Base-by-base conservation (phyloP, 2,329 filamentous ascomycete species). In the Dothideomycetes sp. region DNA sequence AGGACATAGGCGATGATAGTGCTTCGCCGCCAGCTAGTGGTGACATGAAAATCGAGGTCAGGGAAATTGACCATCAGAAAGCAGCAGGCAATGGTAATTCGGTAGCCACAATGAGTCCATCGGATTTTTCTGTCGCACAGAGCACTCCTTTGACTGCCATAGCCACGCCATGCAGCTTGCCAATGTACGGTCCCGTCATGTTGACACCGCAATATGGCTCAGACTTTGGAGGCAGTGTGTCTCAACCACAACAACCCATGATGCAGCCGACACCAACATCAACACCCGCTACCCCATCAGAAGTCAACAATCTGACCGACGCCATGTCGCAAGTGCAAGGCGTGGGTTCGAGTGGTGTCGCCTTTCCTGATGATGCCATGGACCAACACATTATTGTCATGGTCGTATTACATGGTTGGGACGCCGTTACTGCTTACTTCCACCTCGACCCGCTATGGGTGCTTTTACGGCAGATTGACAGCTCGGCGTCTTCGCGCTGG, bases 301-400 rank as follows among this genome's bases (percentile, higher is more conserved):
- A 18, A 12, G 33, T 40, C 37, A 40, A 22, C 37, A 33, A 18
- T 19, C 25, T 40, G 16, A 40, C 37, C 24, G 29, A 40, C 20
- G 37, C 37, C 22, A 40, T 40, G 37, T 40, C 37, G 20, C 27
- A 28, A 9, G 37, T 40, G 8, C 37, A 28, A 5, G 22, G 29
- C 20, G 7, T 11, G 6, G 23, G 28, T 3, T 5, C 27, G n/a
- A n/a, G 10, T 5, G 37, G 16, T 10, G 17, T 13, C 15, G n/a
- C n/a, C n/a, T 40, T 29, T 12, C 35, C 40, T 2, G 40, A 34
- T 7, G 40, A 42, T 17, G 17, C 27, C 5, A 29, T 30, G 19
- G 40, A 42, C 11, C 32, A 42, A 12, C 40, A 42, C 33, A 36
- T 42, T 20, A 42, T 42, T 16, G 13, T 42, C 24, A 42, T 34